Base-by-base conservation (phyloP, 163 green algal species). In the Chloromonas sp. region DNA sequence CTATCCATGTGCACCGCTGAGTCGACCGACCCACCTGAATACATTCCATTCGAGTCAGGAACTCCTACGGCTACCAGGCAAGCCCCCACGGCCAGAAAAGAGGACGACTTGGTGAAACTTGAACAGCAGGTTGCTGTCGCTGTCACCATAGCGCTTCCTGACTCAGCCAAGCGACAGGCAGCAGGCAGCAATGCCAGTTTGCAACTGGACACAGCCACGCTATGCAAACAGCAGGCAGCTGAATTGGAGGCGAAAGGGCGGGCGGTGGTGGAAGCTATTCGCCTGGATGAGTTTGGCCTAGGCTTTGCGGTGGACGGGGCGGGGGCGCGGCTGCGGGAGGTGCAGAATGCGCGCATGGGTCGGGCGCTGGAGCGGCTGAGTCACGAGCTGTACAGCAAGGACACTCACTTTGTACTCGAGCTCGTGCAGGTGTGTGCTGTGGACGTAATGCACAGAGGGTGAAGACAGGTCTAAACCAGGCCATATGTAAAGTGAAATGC, bases 381-480 rank as follows among this genome's bases (percentile, higher is more conserved):
- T 58, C 74, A 84, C 15, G 90, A 93, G 84, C 89, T 93, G 36
- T 92, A 92, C 85, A 85, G 61, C 82, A 87, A 82, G 3, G 90
- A 90, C 86, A 90, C 79, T 57, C 91, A 94, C 83, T 93, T 93
- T 83, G 88, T 93, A 61, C 83, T 94, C 84, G 91, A 94, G 87
- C 87, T 94, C 74, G 91, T 94, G 60, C 91, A 93, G 87, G 88
- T 91, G 82, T 83, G 78, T 61, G 57, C n/a, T 82, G 15, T 61
- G 2, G 14, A 77, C 70, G 70, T 77, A 11, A n/a, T 77, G 70
- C 70, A 77, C 70, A n/a, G 70, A 77, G 14, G 70, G 11, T 77
- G 70, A 77, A 77, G 11, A 77, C 70, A 77, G 36, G 36, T 36
- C 36, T 36, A 36, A 76, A n/a, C 8, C 36, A 36, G 36, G 36